Percentiles rank a stretch among this genome's conserved stretches.
Evolutionary conservation across 768 basidiomycete species (phyloP).

Genomic region (Psilocybe cyanescens): DNA sequence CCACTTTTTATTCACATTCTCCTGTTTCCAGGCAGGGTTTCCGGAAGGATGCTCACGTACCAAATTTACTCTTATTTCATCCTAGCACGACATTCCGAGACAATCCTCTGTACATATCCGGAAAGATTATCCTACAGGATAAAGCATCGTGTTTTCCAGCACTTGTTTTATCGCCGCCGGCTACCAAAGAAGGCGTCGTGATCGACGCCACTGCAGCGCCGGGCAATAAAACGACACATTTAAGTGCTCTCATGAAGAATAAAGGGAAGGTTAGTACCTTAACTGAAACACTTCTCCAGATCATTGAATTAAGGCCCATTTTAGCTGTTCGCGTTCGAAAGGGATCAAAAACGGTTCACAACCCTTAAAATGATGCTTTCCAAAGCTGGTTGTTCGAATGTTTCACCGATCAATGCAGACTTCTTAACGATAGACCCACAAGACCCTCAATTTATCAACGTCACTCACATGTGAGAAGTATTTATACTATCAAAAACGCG

Average conservation of each 20-base stretch:
- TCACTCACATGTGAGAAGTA: constrained; percentile 83
- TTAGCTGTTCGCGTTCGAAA: constrained; percentile 88
- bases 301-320: constrained; percentile 1
- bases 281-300: neutral
- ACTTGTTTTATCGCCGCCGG: constrained; percentile 77
- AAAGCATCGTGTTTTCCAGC: constrained; percentile 99
- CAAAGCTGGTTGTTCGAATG: constrained; percentile 85
- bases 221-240: constrained; percentile 96
- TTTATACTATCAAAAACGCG: constrained; percentile 1
- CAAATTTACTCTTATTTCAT: constrained; percentile 79
- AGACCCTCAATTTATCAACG: constrained; percentile 61
- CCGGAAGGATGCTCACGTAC: constrained; percentile 77
- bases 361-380: constrained; percentile 86
- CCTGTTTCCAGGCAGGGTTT: constrained; percentile 57
- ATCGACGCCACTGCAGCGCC: constrained; percentile 97
- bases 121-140: constrained; percentile 92
- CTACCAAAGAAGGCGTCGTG: constrained; percentile 54
- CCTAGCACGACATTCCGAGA: constrained; percentile 69
- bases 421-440: constrained; percentile 81
- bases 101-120: constrained; percentile 71
- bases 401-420: constrained; percentile 74
- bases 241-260: constrained; percentile 86
- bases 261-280: constrained; percentile 67
- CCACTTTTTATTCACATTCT: constrained; percentile 10
- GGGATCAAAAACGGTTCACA: constrained; percentile 78